Percentiles rank a stretch among this genome's conserved stretches.
Conservation (phyloP, 2,329 filamentous ascomycete species). For the Hypomyces rosellus region DNA sequence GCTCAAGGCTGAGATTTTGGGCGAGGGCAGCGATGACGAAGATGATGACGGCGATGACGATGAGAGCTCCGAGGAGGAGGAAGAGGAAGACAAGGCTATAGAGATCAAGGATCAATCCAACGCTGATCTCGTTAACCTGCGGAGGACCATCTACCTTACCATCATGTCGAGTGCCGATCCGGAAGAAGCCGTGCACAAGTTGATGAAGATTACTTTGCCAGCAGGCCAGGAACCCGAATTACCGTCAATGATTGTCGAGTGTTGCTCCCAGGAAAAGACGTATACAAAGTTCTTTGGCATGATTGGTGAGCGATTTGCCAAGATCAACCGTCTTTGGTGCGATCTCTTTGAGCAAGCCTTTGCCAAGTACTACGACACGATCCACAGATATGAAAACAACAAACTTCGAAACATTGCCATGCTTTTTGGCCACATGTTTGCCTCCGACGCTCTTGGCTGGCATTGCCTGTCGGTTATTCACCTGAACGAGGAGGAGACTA, state of each 20-base stretch:
- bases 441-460: slow-evolving; percentile 86
- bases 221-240: slow-evolving; percentile 82
- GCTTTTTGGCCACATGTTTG: slow-evolving; percentile 88
- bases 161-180: slow-evolving; percentile 96
- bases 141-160: slow-evolving; percentile 91
- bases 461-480: slow-evolving; percentile 79
- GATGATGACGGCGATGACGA: slow-evolving; percentile 57
- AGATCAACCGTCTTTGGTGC: slow-evolving; percentile 90
- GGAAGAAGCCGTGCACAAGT: slow-evolving; percentile 94
- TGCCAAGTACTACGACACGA: slow-evolving; percentile 90
- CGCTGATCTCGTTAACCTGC: slow-evolving; percentile 86
- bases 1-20: slow-evolving; percentile 87
- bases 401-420: slow-evolving; percentile 89
- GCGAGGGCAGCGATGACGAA: slow-evolving; percentile 83
- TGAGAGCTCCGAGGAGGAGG: slow-evolving; percentile 68
- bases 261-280: slow-evolving; percentile 91
- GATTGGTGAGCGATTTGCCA: slow-evolving; percentile 90
- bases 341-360: slow-evolving; percentile 90
- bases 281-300: slow-evolving; percentile 97
- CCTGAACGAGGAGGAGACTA: slow-evolving; percentile 94
- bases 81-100: slow-evolving; percentile 71
- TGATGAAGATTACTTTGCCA: slow-evolving; percentile 89
- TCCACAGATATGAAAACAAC: slow-evolving; percentile 95
- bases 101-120: slow-evolving; percentile 99
- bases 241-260: slow-evolving; percentile 95